Evolutionary conservation across 176 grass and related monocot genomes (phyloP).

Genomic region (Poa pratensis): DNA sequence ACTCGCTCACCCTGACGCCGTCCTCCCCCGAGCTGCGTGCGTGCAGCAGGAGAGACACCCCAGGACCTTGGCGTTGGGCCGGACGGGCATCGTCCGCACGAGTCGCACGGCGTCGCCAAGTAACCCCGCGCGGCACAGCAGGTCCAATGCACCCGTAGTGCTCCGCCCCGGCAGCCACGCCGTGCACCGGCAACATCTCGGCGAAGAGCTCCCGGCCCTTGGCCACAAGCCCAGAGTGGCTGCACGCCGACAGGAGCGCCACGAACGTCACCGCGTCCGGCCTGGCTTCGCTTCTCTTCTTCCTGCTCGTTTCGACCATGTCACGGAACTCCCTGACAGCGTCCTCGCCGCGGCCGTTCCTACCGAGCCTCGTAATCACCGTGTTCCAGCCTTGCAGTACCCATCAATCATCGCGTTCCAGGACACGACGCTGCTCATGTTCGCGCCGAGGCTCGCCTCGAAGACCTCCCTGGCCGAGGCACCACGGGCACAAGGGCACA

Average conservation of each 20-base stretch:
- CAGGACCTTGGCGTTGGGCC: constrained; percentile 52
- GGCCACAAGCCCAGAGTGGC: constrained; percentile 53
- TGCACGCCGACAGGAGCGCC: constrained; percentile 60
- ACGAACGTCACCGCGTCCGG: constrained; percentile 64
- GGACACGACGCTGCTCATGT: constrained; percentile 45
- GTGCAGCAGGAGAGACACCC: constrained; percentile 53
- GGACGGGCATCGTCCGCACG: constrained; percentile 44
- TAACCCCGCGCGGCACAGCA: constrained; percentile 50
- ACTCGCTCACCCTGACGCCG: constrained; percentile 31
- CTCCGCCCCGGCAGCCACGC: constrained; percentile 38
- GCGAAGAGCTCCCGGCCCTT: constrained; percentile 48
- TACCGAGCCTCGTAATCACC: constrained; percentile 51
- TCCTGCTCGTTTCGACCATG: constrained; percentile 20
- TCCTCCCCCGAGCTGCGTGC: constrained; percentile 5
- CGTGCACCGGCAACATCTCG: constrained; percentile 42
- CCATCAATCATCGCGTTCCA: constrained; percentile 65
- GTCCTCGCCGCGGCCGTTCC: constrained; percentile 55
- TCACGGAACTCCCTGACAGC: constrained; percentile 39
- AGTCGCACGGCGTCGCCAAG: constrained; percentile 46
- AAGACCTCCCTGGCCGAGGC: constrained; percentile 45
- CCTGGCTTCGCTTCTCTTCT: background rate
- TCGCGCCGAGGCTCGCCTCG: constrained; percentile 38
- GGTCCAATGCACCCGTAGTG: constrained; percentile 66
- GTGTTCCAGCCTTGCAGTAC: constrained; percentile 55
- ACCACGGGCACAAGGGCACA: too few relatives aligned